Evolutionary conservation across 1,284 basidiomycete genomes (phyloP).

Genomic region (Albatrellus sp.): DNA sequence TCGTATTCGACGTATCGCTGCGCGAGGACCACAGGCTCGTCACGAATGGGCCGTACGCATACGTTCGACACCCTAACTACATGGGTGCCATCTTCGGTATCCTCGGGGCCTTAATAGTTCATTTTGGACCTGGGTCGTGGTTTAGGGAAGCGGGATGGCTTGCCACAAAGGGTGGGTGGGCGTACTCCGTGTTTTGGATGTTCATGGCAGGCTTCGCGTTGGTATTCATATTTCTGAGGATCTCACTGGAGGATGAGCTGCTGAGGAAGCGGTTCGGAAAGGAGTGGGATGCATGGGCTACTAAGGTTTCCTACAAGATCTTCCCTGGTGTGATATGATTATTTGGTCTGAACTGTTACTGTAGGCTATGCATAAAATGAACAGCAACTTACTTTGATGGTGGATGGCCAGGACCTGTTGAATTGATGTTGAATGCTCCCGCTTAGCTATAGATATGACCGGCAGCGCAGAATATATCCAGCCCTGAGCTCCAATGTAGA

Average conservation of each 20-base stretch:
- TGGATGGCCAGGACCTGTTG: too few species aligned
- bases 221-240: slow-evolving; percentile 34
- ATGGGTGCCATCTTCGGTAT: slow-evolving; percentile 15
- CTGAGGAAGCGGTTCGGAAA: slow-evolving; percentile 34
- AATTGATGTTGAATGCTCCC: too few species aligned
- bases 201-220: slow-evolving; percentile 41
- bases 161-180: slow-evolving; percentile 14
- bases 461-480: too few species aligned
- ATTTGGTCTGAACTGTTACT: too few species aligned
- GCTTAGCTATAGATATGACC: too few species aligned
- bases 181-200: slow-evolving; percentile 25
- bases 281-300: slow-evolving; percentile 41
- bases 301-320: slow-evolving; percentile 38
- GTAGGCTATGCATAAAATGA: too few species aligned
- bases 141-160: slow-evolving; percentile 35
- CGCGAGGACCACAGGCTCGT: slow-evolving; percentile 41
- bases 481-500: too few species aligned
- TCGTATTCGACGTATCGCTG: slow-evolving; percentile 52
- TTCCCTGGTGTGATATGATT: slow-evolving; percentile 30
- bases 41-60: slow-evolving; percentile 38
- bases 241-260: slow-evolving; percentile 38
- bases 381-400: too few species aligned
- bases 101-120: slow-evolving; percentile 37
- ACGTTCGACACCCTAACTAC: slow-evolving; percentile 29
- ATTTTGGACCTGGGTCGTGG: slow-evolving; percentile 43